phyloP scores from a whole-genome alignment of 1,139 yeast species.

The Yamadazyma spencermartinsiae region DNA sequence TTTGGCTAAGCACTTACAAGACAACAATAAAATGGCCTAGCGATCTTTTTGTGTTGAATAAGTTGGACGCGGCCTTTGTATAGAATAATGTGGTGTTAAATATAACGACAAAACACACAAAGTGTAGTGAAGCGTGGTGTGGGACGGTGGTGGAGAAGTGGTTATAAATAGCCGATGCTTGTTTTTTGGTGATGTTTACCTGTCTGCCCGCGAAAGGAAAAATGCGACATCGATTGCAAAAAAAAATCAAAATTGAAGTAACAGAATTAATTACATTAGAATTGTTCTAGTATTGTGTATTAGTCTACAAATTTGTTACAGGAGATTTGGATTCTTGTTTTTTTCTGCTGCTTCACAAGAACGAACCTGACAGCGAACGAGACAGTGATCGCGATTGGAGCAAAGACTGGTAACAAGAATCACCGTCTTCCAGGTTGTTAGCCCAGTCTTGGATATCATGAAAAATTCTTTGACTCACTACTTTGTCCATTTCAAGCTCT shows the following conservation, averaged over 20 bases:
- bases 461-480: slow-evolving; percentile 52
- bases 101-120: too few species aligned
- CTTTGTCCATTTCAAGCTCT: slow-evolving; percentile 59
- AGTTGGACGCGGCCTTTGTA: too few species aligned
- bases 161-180: not conserved
- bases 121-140: too few species aligned
- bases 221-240: slow-evolving; percentile 3
- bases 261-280: not conserved
- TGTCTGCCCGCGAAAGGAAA: slow-evolving; percentile 1
- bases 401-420: slow-evolving; percentile 8
- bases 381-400: slow-evolving; percentile 3
- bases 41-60: too few species aligned
- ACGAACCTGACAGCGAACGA: not conserved
- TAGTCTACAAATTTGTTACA: not conserved
- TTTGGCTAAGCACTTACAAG: too few species aligned
- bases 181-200: not conserved
- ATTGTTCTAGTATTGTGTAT: not conserved
- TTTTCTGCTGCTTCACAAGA: not conserved
- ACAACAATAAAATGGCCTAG: too few species aligned
- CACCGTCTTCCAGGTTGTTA: slow-evolving; percentile 47
- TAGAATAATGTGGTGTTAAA: too few species aligned
- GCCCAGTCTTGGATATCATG: slow-evolving; percentile 61
- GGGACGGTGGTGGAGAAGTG: not conserved
- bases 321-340: not conserved
- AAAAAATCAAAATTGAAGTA: not conserved